Conservation (phyloP, 202 grass and related monocot species). For the Dendrocalamus latiflorus region DNA sequence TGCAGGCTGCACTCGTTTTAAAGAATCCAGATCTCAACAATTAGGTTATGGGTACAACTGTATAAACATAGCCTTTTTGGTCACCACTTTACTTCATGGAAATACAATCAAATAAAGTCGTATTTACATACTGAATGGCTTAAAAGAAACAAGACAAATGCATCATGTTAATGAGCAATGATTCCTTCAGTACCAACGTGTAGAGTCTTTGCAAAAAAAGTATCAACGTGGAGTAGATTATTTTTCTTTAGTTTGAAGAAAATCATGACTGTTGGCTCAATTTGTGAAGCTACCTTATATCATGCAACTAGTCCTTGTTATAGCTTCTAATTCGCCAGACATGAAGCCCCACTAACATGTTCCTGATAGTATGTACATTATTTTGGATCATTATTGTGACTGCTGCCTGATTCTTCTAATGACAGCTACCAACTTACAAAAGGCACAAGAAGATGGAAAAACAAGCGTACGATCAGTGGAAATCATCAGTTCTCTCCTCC, state of each 20-base stretch:
- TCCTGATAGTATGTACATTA: neutral
- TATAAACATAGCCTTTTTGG: no score
- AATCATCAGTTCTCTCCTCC: conserved; percentile 66
- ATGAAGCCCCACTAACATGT: neutral
- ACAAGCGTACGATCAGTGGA: conserved; percentile 68
- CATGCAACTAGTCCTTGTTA: neutral
- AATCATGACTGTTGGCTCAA: neutral
- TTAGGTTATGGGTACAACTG: no score
- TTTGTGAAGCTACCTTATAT: neutral
- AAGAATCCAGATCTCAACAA: neutral
- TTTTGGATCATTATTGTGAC: neutral
- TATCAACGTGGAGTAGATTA: neutral
- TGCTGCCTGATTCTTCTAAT: neutral
- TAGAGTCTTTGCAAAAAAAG: no score
- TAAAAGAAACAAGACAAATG: neutral
- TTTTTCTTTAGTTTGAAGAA: neutral
- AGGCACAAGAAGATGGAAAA: conserved; percentile 83
- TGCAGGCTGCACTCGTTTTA: neutral
- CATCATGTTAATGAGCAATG: neutral
- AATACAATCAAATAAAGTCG: neutral
- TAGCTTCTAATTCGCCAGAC: neutral
- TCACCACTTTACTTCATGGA: no score
- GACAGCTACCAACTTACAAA: conserved; percentile 76
- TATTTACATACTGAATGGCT: neutral
- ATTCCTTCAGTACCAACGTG: neutral